Conservation (phyloP, 2,329 filamentous ascomycete species). For the Orbilia blumenaviensis region DNA sequence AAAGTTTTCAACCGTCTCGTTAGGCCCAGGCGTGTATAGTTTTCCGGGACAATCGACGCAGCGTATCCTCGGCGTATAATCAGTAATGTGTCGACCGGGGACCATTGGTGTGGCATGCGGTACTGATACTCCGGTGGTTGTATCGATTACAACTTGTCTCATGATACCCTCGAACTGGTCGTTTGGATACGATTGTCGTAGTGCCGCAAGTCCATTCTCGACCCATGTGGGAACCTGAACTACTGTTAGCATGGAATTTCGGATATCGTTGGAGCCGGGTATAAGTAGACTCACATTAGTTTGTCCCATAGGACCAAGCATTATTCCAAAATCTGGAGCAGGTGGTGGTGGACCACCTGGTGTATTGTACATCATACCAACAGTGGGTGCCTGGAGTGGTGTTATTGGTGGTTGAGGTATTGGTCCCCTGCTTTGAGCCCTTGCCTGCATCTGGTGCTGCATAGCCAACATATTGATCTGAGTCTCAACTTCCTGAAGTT, state of each 20-base stretch:
- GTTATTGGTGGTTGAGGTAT: constrained; percentile 21
- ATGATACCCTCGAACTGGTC: constrained; percentile 90
- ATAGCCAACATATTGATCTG: constrained; percentile 64
- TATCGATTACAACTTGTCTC: constrained; percentile 85
- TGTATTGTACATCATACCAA: constrained; percentile 51
- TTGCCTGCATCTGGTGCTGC: constrained; percentile 18
- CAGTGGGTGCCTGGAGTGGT: constrained; percentile 17
- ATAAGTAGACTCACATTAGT: constrained; percentile 18
- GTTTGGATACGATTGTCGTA: constrained; percentile 76
- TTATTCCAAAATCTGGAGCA: constrained; percentile 37
- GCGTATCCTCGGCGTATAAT: constrained; percentile 86
- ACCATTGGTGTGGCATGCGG: constrained; percentile 64
- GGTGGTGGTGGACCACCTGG: constrained; percentile 40
- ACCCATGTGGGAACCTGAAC: constrained; percentile 84
- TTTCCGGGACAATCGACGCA: constrained; percentile 94
- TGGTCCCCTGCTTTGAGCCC: constrained; percentile 15
- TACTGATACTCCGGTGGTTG: constrained; percentile 72
- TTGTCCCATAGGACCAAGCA: constrained; percentile 46
- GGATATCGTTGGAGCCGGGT: background rate
- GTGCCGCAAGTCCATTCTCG: constrained; percentile 73
- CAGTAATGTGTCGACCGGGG: constrained; percentile 68
- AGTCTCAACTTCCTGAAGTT: constrained; percentile 72
- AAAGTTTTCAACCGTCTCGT: constrained; percentile 86
- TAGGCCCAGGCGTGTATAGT: constrained; percentile 88
- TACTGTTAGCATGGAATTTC: constrained; percentile 14